Evolutionary conservation across 768 basidiomycete species (phyloP).

Genomic region (Fistulinella prunicolor): DNA sequence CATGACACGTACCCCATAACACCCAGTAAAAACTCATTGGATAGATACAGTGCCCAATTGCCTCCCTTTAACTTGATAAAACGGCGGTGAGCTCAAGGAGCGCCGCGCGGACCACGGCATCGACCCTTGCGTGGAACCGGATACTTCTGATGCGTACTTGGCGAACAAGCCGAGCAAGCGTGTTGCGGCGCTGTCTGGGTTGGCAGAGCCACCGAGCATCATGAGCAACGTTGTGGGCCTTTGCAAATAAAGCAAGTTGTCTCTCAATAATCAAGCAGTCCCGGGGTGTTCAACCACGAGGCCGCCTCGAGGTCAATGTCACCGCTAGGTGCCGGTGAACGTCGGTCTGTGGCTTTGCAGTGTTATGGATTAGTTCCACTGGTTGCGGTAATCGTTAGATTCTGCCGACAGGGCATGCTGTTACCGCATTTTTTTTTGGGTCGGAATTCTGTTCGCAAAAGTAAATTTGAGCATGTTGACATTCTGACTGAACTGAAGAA

Average conservation of each 20-base stretch:
- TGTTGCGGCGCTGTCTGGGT: conserved; percentile 1
- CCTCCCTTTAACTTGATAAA: not conserved
- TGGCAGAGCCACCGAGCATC: not conserved
- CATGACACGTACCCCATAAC: not conserved
- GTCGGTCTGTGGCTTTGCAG: conserved; percentile 2
- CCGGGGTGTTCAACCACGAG: conserved; percentile 17
- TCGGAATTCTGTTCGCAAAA: conserved; percentile 6
- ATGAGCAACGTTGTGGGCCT: not conserved
- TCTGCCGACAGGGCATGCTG: conserved; percentile 21
- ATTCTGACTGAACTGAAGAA: conserved; percentile 6
- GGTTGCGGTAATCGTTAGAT: conserved; percentile 9
- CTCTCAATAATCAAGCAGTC: conserved; percentile 17
- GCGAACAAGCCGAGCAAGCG: conserved; percentile 3
- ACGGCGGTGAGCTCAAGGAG: not conserved
- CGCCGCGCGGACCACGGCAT: not conserved
- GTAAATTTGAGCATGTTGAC: conserved; percentile 1
- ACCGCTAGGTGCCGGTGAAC: conserved; percentile 11
- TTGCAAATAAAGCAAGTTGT: conserved; percentile 12
- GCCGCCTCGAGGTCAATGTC: conserved; percentile 20
- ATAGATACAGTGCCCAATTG: not conserved
- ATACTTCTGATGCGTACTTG: not conserved
- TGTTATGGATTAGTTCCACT: not conserved
- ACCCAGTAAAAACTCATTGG: not conserved
- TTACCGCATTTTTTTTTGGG: conserved; percentile 3
- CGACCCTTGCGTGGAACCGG: not conserved